These are phyloP conservation scores for Miscanthus lutarioriparius DNA, from an alignment of 176 grass and related monocot species.

Conservation along the genomic window DNA sequence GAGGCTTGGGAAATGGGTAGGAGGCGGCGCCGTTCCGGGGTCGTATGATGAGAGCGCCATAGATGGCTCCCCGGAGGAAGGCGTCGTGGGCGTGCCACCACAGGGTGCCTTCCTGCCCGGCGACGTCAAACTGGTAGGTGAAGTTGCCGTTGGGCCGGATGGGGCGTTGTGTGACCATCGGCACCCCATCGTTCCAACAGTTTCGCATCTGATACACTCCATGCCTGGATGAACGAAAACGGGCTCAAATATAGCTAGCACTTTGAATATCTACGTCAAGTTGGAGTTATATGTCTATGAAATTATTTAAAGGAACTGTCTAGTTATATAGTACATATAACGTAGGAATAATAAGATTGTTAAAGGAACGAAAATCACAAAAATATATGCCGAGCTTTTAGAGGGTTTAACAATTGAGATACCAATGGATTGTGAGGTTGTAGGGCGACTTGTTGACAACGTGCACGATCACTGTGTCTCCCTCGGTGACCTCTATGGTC, in stretches of 20 bases:
- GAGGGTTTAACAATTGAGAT: no score
- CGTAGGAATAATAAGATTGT: no score
- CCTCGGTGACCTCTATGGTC: constrained; percentile 10
- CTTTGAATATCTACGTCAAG: neutral
- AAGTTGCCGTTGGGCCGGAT: neutral
- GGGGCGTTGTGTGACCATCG: constrained; percentile 32
- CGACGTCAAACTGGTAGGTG: constrained; percentile 23
- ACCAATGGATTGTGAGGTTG: constrained; percentile 32
- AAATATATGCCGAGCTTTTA: neutral
- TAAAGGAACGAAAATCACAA: no score
- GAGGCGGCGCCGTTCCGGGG: neutral
- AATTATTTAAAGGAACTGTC: no score
- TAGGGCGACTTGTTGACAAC: constrained; percentile 28
- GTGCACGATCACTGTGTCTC: neutral
- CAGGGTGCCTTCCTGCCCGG: constrained; percentile 33
- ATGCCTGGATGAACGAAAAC: neutral
- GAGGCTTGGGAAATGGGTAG: constrained; percentile 10
- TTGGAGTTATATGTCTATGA: neutral
- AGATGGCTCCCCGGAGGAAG: neutral
- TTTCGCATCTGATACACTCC: neutral
- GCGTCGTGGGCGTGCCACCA: constrained; percentile 46
- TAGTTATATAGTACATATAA: no score
- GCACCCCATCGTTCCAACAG: constrained; percentile 34
- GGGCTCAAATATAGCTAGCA: neutral
- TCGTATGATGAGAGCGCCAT: neutral